Evolutionary conservation across 805 yeast species (phyloP).

Genomic region (Sungouiella thailandica): DNA sequence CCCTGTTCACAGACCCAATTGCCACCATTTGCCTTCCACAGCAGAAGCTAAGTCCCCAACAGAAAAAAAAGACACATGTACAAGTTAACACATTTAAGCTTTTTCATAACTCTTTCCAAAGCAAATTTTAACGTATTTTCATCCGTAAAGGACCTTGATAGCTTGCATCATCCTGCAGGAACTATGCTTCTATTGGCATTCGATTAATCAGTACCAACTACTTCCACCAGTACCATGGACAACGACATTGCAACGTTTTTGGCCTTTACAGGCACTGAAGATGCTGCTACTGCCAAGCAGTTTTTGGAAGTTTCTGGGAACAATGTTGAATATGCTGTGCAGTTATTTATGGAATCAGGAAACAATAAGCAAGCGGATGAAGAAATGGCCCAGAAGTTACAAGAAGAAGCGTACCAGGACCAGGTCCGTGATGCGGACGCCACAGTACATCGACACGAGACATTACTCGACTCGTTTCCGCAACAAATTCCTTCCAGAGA

Average conservation of each 20-base stretch:
- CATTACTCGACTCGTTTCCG: conserved; percentile 49
- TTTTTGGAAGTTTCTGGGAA: conserved; percentile 76
- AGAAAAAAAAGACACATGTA: too few relatives aligned
- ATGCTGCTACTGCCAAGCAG: conserved; percentile 62
- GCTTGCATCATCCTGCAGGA: too few relatives aligned
- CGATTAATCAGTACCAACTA: too few relatives aligned
- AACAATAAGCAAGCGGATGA: conserved; percentile 32
- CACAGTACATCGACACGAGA: conserved; percentile 74
- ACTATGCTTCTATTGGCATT: too few relatives aligned
- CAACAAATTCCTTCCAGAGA: conserved; percentile 16
- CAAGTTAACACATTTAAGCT: too few relatives aligned
- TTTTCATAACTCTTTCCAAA: too few relatives aligned
- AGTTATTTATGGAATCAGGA: conserved; percentile 64
- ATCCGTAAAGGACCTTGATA: too few relatives aligned
- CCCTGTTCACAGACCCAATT: too few relatives aligned
- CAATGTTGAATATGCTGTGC: conserved; percentile 78
- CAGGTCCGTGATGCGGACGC: conserved; percentile 56
- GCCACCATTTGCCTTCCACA: too few relatives aligned
- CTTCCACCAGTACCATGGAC: too few relatives aligned
- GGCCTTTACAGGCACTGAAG: conserved; percentile 76
- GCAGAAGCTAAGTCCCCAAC: too few relatives aligned
- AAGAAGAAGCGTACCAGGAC: conserved; percentile 53
- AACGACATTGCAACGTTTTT: conserved; percentile 66
- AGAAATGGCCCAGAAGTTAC: conserved; percentile 57
- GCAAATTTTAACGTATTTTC: too few relatives aligned